phyloP scores from a whole-genome alignment of 1,139 yeast species.

The Komagataea norvegica region DNA sequence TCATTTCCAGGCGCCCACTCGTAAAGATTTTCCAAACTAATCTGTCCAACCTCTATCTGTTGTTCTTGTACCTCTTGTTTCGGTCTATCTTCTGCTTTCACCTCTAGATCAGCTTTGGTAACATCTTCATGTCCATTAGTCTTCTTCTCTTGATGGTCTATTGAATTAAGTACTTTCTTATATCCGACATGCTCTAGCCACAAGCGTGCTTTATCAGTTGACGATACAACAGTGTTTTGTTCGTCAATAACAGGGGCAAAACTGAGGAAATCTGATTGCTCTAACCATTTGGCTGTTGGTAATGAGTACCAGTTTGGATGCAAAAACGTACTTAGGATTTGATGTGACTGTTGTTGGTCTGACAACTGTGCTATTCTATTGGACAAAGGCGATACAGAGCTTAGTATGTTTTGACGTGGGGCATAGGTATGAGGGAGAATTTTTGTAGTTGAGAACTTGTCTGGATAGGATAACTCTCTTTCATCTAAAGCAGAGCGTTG shows the following conservation, averaged over 20 bases:
- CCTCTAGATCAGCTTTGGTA: slow-evolving; percentile 1
- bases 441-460: slow-evolving; percentile 52
- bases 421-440: slow-evolving; percentile 48
- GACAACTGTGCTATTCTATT: slow-evolving; percentile 37
- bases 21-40: slow-evolving; percentile 44
- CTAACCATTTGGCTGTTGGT: slow-evolving; percentile 79
- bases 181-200: slow-evolving; percentile 79
- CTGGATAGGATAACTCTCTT: slow-evolving; percentile 55
- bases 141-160: slow-evolving; percentile 14
- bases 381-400: slow-evolving; percentile 23
- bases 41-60: slow-evolving; percentile 15
- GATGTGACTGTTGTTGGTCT: slow-evolving; percentile 53
- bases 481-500: slow-evolving; percentile 64
- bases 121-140: slow-evolving; percentile 9
- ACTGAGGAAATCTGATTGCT: slow-evolving; percentile 56
- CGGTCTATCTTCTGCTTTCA: slow-evolving; percentile 1
- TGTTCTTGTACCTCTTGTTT: slow-evolving; percentile 3
- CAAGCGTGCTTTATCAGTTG: slow-evolving; percentile 57
- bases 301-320: slow-evolving; percentile 88
- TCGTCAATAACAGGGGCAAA: slow-evolving; percentile 83
- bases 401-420: slow-evolving; percentile 17
- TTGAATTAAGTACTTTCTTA: slow-evolving; percentile 37
- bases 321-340: slow-evolving; percentile 62
- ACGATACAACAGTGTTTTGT: slow-evolving; percentile 59
- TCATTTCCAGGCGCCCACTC: slow-evolving; percentile 51